A percentile compares a stretch with the other conserved stretches of the same genome.
These are phyloP conservation scores for Lepidium didymum DNA, from an alignment of 345 rosid species.

Conservation along the genomic window DNA sequence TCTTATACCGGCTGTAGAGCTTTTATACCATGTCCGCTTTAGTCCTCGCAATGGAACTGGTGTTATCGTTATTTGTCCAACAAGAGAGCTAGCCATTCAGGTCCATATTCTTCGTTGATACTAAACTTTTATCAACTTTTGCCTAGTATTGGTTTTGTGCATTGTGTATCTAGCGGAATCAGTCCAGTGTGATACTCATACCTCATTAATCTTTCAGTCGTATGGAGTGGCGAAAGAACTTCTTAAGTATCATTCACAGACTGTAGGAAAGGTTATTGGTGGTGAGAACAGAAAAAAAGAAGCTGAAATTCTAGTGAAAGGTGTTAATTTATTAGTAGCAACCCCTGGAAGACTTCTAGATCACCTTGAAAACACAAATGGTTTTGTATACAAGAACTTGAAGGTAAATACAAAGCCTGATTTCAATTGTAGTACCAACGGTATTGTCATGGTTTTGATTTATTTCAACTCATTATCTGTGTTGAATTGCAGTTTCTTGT, in stretches of 20 bases:
- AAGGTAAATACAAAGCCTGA: slow-evolving; percentile 41
- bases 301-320: slow-evolving; percentile 74
- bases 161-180: not conserved
- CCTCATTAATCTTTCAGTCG: slow-evolving; percentile 36
- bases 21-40: slow-evolving; percentile 58
- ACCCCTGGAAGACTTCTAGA: slow-evolving; percentile 99
- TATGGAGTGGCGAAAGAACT: slow-evolving; percentile 89
- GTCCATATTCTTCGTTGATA: slow-evolving; percentile 24
- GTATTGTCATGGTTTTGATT: not conserved
- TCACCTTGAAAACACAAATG: slow-evolving; percentile 85
- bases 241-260: slow-evolving; percentile 84
- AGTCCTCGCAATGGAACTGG: slow-evolving; percentile 81
- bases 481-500: slow-evolving; percentile 58
- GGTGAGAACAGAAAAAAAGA: slow-evolving; percentile 81
- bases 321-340: slow-evolving; percentile 84
- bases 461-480: not conserved
- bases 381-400: slow-evolving; percentile 74
- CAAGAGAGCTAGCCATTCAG: slow-evolving; percentile 98
- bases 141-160: not conserved
- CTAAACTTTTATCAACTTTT: not conserved
- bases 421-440: not conserved
- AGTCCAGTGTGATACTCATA: not conserved
- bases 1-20: slow-evolving; percentile 80
- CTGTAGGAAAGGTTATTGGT: slow-evolving; percentile 82
- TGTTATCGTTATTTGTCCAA: slow-evolving; percentile 86